These are phyloP conservation scores for Fragosphaeria purpurea DNA, from an alignment of 2,329 filamentous ascomycete genomes.

Conservation along the genomic window DNA sequence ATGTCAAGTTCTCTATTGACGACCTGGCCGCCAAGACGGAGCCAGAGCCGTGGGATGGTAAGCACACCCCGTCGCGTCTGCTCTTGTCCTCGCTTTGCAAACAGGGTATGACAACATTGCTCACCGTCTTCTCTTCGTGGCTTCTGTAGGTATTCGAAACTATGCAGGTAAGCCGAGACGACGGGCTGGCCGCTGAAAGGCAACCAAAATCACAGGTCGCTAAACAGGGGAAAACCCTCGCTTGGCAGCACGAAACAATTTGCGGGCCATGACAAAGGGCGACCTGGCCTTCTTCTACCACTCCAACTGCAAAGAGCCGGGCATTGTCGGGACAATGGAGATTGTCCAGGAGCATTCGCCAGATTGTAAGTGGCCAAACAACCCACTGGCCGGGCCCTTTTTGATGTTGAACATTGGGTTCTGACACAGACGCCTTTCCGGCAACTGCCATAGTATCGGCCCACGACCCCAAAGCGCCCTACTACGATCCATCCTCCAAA, in stretches of 20 bases:
- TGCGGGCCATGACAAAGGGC: conserved; percentile 81
- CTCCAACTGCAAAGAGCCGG: conserved; percentile 82
- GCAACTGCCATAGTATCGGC: conserved; percentile 44
- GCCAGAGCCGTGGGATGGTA: conserved; percentile 89
- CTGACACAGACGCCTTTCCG: no score
- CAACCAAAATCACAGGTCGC: neutral
- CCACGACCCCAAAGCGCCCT: conserved; percentile 62
- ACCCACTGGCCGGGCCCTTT: neutral
- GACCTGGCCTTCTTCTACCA: conserved; percentile 97
- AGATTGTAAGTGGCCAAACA: conserved; percentile 49
- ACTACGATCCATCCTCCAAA: conserved; percentile 72
- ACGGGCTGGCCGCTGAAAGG: neutral
- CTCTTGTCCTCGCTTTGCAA: neutral
- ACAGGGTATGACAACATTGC: neutral
- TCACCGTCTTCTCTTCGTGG: no score
- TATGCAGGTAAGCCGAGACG: conserved; percentile 30
- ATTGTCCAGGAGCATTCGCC: conserved; percentile 75
- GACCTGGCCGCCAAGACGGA: conserved; percentile 62
- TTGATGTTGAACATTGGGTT: no score
- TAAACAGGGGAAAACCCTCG: neutral
- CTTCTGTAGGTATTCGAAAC: conserved; percentile 35
- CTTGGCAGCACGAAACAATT: conserved; percentile 65
- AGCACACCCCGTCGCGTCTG: neutral
- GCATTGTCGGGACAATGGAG: conserved; percentile 80
- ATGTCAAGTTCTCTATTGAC: conserved; percentile 91